Percentiles rank a stretch among this genome's conserved stretches.
phyloP scores from a whole-genome alignment of 2,329 filamentous ascomycete species.

The Apiospora saccharicola region DNA sequence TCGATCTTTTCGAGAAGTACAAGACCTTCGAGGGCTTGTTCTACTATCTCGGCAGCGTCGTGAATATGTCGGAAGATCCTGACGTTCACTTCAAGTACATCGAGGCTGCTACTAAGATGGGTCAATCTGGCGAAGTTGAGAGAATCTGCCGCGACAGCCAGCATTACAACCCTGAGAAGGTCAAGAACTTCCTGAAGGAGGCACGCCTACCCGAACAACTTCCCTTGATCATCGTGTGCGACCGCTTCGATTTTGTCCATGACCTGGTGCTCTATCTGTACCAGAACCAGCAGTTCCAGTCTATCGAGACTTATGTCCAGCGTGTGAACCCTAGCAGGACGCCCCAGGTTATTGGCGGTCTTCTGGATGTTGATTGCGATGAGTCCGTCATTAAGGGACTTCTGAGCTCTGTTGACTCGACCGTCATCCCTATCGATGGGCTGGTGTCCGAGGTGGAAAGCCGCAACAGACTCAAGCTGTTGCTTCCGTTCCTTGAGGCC shows the following conservation, averaged over 20 bases:
- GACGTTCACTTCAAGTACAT: conserved; percentile 99
- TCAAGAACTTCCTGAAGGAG: conserved; percentile 99
- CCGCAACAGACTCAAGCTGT: conserved; percentile 92
- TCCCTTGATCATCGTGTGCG: conserved; percentile 96
- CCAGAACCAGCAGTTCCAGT: conserved; percentile 99
- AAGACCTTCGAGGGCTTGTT: conserved; percentile 96
- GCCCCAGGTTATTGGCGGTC: conserved; percentile 89
- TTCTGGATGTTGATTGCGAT: conserved; percentile 96
- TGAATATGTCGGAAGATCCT: conserved; percentile 93
- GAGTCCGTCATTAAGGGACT: conserved; percentile 95
- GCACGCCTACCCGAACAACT: conserved; percentile 91
- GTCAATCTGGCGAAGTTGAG: conserved; percentile 94
- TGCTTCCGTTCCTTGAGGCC: conserved; percentile 94
- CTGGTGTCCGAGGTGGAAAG: conserved; percentile 95
- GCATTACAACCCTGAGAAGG: conserved; percentile 89
- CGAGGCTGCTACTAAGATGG: conserved; percentile 92
- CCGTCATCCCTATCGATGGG: conserved; percentile 90
- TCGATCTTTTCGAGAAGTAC: conserved; percentile 96
- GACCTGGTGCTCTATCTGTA: conserved; percentile 96
- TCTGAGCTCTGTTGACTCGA: conserved; percentile 81
- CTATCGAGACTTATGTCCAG: conserved; percentile 98
- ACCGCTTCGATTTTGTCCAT: conserved; percentile 99
- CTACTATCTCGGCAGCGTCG: conserved; percentile 97
- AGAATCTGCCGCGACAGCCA: conserved; percentile 95
- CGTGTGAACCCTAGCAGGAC: conserved; percentile 92